Evolutionary conservation across 495 filamentous ascomycete genomes (phyloP).

Genomic region (Aspergillus bertholletiae): DNA sequence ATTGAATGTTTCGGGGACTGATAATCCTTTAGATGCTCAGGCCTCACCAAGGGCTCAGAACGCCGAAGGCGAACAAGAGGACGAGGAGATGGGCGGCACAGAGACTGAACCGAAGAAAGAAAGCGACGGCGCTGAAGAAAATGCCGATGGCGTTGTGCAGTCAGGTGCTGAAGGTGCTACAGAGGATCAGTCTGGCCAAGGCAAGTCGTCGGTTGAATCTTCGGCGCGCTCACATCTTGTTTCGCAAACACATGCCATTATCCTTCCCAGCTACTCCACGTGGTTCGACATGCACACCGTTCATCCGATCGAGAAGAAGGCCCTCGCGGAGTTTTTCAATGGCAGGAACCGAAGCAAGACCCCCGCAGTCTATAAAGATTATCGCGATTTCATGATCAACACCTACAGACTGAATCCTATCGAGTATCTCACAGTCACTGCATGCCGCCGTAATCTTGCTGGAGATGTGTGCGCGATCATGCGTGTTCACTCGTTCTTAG

Average conservation of each 20-base stretch:
- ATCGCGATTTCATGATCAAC: slow-evolving; percentile 99
- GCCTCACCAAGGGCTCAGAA: slow-evolving; percentile 69
- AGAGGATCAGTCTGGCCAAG: slow-evolving; percentile 51
- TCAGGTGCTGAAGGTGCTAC: slow-evolving; percentile 39
- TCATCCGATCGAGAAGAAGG: slow-evolving; percentile 84
- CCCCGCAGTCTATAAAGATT: slow-evolving; percentile 95
- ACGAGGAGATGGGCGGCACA: slow-evolving; percentile 83
- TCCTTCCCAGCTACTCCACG: slow-evolving; percentile 90
- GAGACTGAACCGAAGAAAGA: slow-evolving; percentile 59
- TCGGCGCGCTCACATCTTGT: slow-evolving; percentile 87
- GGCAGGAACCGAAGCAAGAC: slow-evolving; percentile 97
- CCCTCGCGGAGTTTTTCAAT: slow-evolving; percentile 96
- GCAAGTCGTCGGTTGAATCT: slow-evolving; percentile 77
- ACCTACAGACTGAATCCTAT: slow-evolving; percentile 93
- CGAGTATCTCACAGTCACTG: slow-evolving; percentile 95
- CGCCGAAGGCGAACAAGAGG: slow-evolving; percentile 59
- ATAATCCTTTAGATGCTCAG: slow-evolving; percentile 84
- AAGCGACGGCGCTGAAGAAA: slow-evolving; percentile 46
- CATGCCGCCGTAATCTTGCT: slow-evolving; percentile 92
- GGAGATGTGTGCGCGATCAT: slow-evolving; percentile 99
- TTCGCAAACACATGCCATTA: slow-evolving; percentile 87
- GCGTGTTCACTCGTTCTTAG: slow-evolving; percentile 96
- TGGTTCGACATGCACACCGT: slow-evolving; percentile 99
- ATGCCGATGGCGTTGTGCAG: slow-evolving; percentile 26
- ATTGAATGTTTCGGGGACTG: slow-evolving; percentile 43